A percentile compares a stretch with the other conserved stretches of the same genome.
Evolutionary conservation across 2,329 filamentous ascomycete genomes (phyloP).

Genomic region (Aspergillus sp.): DNA sequence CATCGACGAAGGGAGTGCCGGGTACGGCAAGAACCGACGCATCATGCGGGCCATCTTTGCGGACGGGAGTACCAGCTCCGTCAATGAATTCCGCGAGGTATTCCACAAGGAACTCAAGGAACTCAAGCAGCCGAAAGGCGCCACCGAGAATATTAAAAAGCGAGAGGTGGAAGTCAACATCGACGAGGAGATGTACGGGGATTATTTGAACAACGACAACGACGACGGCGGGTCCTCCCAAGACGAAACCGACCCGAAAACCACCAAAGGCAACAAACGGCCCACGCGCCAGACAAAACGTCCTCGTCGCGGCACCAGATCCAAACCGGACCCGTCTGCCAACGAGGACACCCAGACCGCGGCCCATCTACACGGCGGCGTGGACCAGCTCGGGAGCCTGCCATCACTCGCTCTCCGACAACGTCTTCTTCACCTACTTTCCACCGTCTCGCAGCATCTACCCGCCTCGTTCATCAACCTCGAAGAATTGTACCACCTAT

Average conservation of each 20-base stretch:
- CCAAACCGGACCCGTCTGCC: conserved; percentile 1
- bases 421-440: conserved; percentile 46
- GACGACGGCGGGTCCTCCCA: conserved; percentile 35
- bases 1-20: conserved; percentile 30
- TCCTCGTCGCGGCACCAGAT: conserved; percentile 27
- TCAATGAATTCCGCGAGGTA: conserved; percentile 46
- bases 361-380: conserved; percentile 17
- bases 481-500: conserved; percentile 44
- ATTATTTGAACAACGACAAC: conserved; percentile 42
- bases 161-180: conserved; percentile 45
- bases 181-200: conserved; percentile 46
- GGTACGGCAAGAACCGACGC: conserved; percentile 38
- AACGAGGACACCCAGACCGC: conserved; percentile 1
- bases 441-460: conserved; percentile 35
- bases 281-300: conserved; percentile 33
- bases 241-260: conserved; percentile 6
- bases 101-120: conserved; percentile 48
- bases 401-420: conserved; percentile 44
- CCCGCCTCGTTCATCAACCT: conserved; percentile 36
- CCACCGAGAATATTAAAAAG: conserved; percentile 37
- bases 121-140: conserved; percentile 34
- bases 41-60: conserved; percentile 50
- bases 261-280: conserved; percentile 12
- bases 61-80: conserved; percentile 37
- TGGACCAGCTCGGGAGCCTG: conserved; percentile 38